A percentile compares a stretch with the other conserved stretches of the same genome.
Conservation (phyloP, 78 protist genomes). For the Pelomyxa schiedti region DNA sequence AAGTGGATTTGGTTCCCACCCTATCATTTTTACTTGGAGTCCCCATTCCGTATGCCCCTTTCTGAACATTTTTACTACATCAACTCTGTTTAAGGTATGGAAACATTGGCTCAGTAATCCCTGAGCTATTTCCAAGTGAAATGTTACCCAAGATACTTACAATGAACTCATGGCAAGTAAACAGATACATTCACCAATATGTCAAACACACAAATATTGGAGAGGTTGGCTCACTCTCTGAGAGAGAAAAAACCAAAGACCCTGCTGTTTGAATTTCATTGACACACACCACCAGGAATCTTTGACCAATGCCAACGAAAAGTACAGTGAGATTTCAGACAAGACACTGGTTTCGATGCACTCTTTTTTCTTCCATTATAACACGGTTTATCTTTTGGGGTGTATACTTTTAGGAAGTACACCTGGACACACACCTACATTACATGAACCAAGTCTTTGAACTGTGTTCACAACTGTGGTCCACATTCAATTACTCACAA, state of each 20-base stretch:
- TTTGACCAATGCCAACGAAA: not conserved
- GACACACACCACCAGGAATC: not conserved
- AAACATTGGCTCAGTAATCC: constrained; percentile 33
- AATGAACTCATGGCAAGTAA: constrained; percentile 22
- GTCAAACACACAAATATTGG: constrained; percentile 8
- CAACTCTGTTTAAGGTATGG: too few relatives aligned
- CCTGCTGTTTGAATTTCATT: too few relatives aligned
- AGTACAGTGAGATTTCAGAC: not conserved
- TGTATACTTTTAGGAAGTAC: too few relatives aligned
- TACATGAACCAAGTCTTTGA: constrained; percentile 1
- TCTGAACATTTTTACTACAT: too few relatives aligned
- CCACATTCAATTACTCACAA: constrained; percentile 21
- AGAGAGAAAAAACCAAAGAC: too few relatives aligned
- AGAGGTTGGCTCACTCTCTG: too few relatives aligned
- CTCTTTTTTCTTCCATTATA: not conserved
- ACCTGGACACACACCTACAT: not conserved
- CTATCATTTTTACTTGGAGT: constrained; percentile 55
- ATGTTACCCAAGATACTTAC: constrained; percentile 1
- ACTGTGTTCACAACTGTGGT: constrained; percentile 41
- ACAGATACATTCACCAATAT: constrained; percentile 17
- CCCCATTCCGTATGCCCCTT: constrained; percentile 91
- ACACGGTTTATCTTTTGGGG: too few relatives aligned
- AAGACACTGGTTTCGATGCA: not conserved
- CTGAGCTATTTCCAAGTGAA: constrained; percentile 28
- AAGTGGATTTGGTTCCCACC: constrained; percentile 81